Evolutionary conservation across 2,329 filamentous ascomycete species (phyloP), one percentile per base, ranked within the genome.

Genomic region (Penicillium sp.): DNA sequence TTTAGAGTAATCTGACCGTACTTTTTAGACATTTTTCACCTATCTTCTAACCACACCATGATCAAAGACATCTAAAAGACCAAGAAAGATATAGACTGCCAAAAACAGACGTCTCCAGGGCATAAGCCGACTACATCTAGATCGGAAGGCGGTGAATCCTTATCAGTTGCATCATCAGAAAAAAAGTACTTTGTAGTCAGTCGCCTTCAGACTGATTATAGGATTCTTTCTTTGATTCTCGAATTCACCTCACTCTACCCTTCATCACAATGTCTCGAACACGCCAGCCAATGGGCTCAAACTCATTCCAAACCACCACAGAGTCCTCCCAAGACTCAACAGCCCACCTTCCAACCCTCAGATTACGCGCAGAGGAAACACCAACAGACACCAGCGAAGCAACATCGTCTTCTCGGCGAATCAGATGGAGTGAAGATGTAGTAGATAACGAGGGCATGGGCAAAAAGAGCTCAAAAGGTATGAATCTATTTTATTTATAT

Each of bases 391-490:
- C 52, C 19, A 54, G 54, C 19, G 57, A 54, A 38, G 62, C 64
- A 54, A 61, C 54, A 33, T 60, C 78, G 0, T 75, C 77, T 27
- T 74, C 79, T 19, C 82, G 88, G 52, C 86, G 86, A 49, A 94
- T 99, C 56, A 88, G 90, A 74, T 99, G 94, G 94, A 91, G 91
- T 7, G 90, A 94, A 70, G 89, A 91, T 69, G 93, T 97, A 7
- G 82, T 99, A 3, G 93, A 99, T 77, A 99, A 99, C 71, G 94
- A 99, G 76, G 91, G 91, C 4, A 83, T 97, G 74, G 92, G 92
- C 8, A 90, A 90, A 76, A 99, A 97, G 79, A 93, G 86, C 63
- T 96, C 91, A 19, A 99, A 99, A 85, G 90, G 91, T 93, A 75
- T 35, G 75, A 67, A n/a, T 23, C 17, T 33, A 42, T 31, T 31